Percentiles rank a stretch among this genome's conserved stretches.
phyloP scores from a whole-genome alignment of 2,329 filamentous ascomycete species.

The Ophiostoma montium region DNA sequence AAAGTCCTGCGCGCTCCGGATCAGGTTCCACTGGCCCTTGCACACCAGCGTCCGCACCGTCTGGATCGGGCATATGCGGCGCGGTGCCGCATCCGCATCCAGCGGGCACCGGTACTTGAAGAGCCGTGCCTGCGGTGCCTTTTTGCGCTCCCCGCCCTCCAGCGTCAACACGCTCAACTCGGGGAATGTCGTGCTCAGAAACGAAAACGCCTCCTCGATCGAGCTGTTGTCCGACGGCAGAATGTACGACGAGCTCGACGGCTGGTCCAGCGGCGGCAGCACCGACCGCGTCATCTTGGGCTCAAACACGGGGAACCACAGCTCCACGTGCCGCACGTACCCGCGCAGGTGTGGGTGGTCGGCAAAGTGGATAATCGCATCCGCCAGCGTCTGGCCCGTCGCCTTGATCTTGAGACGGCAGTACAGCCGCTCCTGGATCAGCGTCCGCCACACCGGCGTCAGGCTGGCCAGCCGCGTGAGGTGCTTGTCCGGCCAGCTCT shows the following conservation, averaged over 20 bases:
- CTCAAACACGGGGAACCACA: conserved; percentile 66
- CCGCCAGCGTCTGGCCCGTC: conserved; percentile 45
- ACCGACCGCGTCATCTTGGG: conserved; percentile 33
- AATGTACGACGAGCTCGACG: conserved; percentile 43
- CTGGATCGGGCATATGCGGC: conserved; percentile 24
- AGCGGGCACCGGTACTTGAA: conserved; percentile 24
- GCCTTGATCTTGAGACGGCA: conserved; percentile 65
- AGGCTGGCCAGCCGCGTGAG: conserved; percentile 53
- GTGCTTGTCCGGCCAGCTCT: conserved; percentile 43
- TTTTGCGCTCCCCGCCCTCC: conserved; percentile 64
- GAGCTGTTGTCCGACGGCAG: conserved; percentile 53
- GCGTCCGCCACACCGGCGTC: conserved; percentile 45
- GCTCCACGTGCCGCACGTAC: conserved; percentile 59
- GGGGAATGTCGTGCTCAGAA: conserved; percentile 44
- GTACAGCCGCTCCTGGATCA: conserved; percentile 61
- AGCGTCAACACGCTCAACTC: conserved; percentile 53
- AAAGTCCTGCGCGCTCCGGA: conserved; percentile 50
- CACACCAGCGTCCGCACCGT: conserved; percentile 55
- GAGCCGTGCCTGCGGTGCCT: conserved; percentile 52
- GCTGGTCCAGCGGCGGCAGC: conserved; percentile 33
- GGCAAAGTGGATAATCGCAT: conserved; percentile 47
- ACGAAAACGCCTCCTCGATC: conserved; percentile 53
- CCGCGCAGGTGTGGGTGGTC: conserved; percentile 41
- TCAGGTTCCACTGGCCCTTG: conserved; percentile 66
- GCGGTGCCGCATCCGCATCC: not conserved